These are phyloP conservation scores for Malus asiatica DNA, from an alignment of 306 rosid genomes.

Conservation along the genomic window DNA sequence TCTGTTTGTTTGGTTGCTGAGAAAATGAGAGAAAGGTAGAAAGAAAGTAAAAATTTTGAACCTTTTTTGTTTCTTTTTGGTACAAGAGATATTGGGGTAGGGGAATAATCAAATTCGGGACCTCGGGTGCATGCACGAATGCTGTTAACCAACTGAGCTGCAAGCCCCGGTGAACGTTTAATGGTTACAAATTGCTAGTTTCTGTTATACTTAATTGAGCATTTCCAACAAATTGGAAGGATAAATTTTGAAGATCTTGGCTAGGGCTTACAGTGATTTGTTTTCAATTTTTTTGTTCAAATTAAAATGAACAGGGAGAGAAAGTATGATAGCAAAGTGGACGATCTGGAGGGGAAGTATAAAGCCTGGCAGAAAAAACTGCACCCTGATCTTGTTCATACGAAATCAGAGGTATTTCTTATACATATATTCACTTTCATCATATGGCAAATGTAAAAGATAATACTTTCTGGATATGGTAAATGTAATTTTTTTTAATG, in stretches of 20 bases:
- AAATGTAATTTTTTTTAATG: background rate
- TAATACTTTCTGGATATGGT: background rate
- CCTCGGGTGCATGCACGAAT: background rate
- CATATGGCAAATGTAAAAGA: background rate
- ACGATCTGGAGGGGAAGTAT: conserved; percentile 64
- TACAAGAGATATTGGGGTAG: background rate
- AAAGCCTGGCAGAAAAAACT: conserved; percentile 92
- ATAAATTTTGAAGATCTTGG: background rate
- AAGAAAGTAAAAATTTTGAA: background rate
- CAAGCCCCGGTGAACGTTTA: background rate
- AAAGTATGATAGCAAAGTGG: conserved; percentile 55
- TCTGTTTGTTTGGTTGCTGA: background rate
- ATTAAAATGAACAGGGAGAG: conserved; percentile 49
- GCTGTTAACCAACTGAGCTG: background rate
- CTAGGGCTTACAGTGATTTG: background rate
- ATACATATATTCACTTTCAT: background rate
- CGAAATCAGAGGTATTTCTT: conserved; percentile 70
- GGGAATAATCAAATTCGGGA: background rate
- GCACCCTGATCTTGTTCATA: conserved; percentile 97
- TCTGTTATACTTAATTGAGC: background rate
- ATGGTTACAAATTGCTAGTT: background rate
- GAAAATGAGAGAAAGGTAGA: background rate
- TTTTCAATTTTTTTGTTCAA: background rate
- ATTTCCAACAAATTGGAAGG: background rate
- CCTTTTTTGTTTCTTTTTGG: background rate